Conservation (phyloP, 192 early-diverging fungal genomes). For the Coemansia sp. region DNA sequence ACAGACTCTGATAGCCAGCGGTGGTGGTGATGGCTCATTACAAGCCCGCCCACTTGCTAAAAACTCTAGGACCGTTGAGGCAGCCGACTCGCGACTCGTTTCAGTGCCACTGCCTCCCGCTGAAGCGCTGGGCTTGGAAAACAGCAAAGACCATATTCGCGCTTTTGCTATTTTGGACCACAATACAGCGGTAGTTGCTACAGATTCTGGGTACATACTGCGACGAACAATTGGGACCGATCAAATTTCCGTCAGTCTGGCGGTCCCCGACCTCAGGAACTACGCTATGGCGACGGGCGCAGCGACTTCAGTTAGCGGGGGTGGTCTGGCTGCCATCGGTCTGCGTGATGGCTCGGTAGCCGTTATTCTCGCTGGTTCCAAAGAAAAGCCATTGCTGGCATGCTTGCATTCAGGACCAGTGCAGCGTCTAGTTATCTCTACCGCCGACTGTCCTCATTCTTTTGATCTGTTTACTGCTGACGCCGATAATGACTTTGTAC, state of each 20-base stretch:
- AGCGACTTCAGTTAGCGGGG: neutral
- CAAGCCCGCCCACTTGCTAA: neutral
- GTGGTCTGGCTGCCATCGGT: constrained; percentile 25
- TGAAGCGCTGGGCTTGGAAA: constrained; percentile 30
- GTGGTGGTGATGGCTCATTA: constrained; percentile 81
- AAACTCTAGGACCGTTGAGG: neutral
- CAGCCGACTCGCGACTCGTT: constrained; percentile 65
- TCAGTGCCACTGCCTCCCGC: neutral
- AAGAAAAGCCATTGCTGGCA: neutral
- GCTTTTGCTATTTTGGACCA: constrained; percentile 53
- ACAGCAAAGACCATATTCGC: constrained; percentile 11
- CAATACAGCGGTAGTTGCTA: constrained; percentile 33
- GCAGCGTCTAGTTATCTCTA: constrained; percentile 1
- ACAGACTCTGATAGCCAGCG: constrained; percentile 63
- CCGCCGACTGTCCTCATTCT: neutral
- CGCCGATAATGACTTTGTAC: neutral
- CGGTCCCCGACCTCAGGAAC: constrained; percentile 11
- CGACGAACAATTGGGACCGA: neutral
- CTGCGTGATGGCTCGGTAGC: constrained; percentile 38
- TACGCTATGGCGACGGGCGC: constrained; percentile 24
- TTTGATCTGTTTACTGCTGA: constrained; percentile 10
- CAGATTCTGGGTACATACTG: constrained; percentile 53
- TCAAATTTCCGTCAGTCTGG: neutral
- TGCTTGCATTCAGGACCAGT: constrained; percentile 7
- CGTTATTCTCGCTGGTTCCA: neutral